phyloP scores from a whole-genome alignment of 2,329 filamentous ascomycete genomes.

The Exserohilum rostratum region DNA sequence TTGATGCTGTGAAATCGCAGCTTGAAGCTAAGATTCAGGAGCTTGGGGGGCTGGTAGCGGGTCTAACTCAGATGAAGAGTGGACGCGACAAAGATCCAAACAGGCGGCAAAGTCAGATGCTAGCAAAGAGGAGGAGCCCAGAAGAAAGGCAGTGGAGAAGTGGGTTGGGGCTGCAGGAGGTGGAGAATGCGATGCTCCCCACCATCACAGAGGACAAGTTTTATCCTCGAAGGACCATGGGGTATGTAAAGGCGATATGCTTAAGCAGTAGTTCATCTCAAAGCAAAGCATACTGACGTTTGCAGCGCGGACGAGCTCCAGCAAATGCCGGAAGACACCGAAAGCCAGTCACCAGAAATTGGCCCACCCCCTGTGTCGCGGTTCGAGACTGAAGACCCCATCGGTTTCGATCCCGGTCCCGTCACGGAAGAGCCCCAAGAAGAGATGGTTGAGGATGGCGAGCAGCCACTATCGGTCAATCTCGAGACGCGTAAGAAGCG shows the following conservation, averaged over 20 bases:
- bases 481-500: slow-evolving; percentile 60
- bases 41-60: slow-evolving; percentile 69
- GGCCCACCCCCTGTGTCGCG: slow-evolving; percentile 63
- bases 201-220: slow-evolving; percentile 73
- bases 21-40: slow-evolving; percentile 76
- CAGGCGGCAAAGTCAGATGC: slow-evolving; percentile 57
- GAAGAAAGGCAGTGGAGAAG: slow-evolving; percentile 62
- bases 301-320: slow-evolving; percentile 65
- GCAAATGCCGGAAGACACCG: slow-evolving; percentile 58
- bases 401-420: slow-evolving; percentile 51
- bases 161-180: slow-evolving; percentile 50
- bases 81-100: slow-evolving; percentile 18
- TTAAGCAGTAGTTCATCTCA: not conserved
- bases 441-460: slow-evolving; percentile 45
- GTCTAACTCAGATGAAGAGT: slow-evolving; percentile 59
- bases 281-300: slow-evolving; percentile 23
- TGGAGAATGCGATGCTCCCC: slow-evolving; percentile 64
- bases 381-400: slow-evolving; percentile 57
- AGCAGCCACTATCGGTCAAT: slow-evolving; percentile 52
- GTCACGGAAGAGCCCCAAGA: slow-evolving; percentile 28
- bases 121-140: slow-evolving; percentile 54
- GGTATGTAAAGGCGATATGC: slow-evolving; percentile 56
- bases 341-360: slow-evolving; percentile 70
- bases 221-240: slow-evolving; percentile 71
- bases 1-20: slow-evolving; percentile 71